phyloP scores from a whole-genome alignment of 179 eudicot genomes.

The Patellifolia procumbens region DNA sequence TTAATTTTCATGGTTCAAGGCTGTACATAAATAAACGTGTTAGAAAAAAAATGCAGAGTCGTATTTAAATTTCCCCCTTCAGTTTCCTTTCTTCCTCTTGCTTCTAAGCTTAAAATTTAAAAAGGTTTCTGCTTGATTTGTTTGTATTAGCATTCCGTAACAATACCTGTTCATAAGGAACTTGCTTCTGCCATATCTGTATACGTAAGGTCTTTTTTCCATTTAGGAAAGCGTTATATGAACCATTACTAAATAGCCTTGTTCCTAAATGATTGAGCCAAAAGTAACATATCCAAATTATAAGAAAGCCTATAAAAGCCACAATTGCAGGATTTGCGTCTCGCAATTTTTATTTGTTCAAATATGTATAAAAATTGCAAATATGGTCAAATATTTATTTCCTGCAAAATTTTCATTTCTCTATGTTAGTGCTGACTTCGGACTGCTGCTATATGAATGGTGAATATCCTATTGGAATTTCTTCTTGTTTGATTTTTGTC shows the following conservation, averaged over 20 bases:
- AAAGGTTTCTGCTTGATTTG: not conserved
- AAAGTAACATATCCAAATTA: no score
- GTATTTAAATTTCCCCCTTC: not conserved
- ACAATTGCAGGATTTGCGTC: no score
- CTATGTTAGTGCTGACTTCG: not conserved
- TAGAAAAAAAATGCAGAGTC: not conserved
- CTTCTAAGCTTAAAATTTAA: not conserved
- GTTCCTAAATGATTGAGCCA: no score
- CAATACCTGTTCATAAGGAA: no score
- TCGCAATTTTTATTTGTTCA: not conserved
- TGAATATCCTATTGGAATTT: not conserved
- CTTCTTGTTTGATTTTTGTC: not conserved
- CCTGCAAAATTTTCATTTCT: not conserved
- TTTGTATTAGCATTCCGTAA: no score
- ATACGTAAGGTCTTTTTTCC: no score
- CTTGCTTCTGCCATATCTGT: no score
- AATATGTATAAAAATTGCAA: not conserved
- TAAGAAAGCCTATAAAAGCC: no score
- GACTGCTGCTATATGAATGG: not conserved
- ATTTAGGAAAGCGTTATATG: no score
- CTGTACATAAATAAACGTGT: not conserved
- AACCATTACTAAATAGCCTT: no score
- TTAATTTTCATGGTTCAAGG: not conserved
- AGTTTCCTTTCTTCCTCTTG: not conserved
- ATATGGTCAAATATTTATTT: not conserved